Conservation (phyloP, 495 filamentous ascomycete genomes). For the Tuber aestivum region DNA sequence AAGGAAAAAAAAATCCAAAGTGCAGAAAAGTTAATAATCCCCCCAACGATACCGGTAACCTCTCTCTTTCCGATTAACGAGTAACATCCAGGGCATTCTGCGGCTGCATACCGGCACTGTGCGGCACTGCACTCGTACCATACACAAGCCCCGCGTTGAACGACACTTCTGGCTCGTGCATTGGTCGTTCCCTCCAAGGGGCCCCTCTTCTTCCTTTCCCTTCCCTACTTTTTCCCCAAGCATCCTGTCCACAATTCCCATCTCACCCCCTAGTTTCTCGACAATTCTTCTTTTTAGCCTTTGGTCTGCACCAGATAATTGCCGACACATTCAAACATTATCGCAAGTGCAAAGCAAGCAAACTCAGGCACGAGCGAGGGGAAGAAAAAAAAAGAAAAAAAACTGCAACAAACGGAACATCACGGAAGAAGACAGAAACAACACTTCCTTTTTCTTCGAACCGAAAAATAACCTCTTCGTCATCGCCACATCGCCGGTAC, state of each 20-base stretch:
- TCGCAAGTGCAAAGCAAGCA: neutral
- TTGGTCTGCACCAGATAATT: neutral
- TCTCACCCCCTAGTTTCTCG: neutral
- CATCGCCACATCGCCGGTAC: slow-evolving; percentile 16
- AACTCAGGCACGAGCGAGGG: neutral
- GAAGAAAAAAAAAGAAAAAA: neutral
- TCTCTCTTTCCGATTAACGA: neutral
- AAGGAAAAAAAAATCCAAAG: neutral
- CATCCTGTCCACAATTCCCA: neutral
- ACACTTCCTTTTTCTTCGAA: neutral
- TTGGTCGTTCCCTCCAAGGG: neutral
- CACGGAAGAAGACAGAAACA: slow-evolving; percentile 7
- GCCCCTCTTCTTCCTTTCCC: neutral
- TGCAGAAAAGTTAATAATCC: neutral
- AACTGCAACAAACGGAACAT: neutral
- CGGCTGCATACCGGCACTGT: neutral
- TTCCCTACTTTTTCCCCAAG: neutral
- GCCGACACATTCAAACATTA: neutral
- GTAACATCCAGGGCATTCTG: neutral
- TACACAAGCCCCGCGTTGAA: neutral
- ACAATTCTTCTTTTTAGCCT: neutral
- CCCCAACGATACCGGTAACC: neutral
- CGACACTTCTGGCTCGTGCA: neutral
- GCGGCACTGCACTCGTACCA: no score
- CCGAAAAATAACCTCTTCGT: slow-evolving; percentile 1